phyloP scores from a whole-genome alignment of 306 rosid genomes.

The Alnus glutinosa region DNA sequence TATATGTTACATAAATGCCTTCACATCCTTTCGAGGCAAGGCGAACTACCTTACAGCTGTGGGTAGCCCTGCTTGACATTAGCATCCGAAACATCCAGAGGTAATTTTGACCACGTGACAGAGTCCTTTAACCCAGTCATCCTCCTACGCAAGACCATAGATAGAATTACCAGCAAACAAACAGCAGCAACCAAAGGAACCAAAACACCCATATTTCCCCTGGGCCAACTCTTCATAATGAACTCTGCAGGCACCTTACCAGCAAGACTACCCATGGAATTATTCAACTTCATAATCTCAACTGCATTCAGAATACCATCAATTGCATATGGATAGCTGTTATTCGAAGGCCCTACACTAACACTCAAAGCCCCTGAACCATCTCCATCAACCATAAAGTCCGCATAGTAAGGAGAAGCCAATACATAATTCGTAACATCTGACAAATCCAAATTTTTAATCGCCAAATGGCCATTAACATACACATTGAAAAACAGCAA shows the following conservation, averaged over 20 bases:
- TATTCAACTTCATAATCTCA: conserved; percentile 57
- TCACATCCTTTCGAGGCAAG: neutral
- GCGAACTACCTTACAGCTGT: neutral
- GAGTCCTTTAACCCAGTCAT: conserved; percentile 26
- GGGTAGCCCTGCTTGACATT: conserved; percentile 14
- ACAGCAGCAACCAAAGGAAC: conserved; percentile 40
- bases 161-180: conserved; percentile 36
- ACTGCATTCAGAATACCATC: conserved; percentile 52
- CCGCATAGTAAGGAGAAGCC: conserved; percentile 73
- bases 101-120: conserved; percentile 43
- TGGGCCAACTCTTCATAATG: conserved; percentile 38
- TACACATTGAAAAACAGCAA: conserved; percentile 78
- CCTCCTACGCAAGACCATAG: conserved; percentile 32
- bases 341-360: conserved; percentile 59
- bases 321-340: conserved; percentile 45
- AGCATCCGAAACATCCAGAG: conserved; percentile 27
- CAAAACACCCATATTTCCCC: conserved; percentile 18
- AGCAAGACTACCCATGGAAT: conserved; percentile 48
- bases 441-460: conserved; percentile 68
- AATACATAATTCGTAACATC: conserved; percentile 33
- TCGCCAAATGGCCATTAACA: conserved; percentile 65
- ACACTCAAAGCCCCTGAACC: conserved; percentile 41
- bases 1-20: neutral
- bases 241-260: conserved; percentile 35
- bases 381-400: conserved; percentile 67